Evolutionary conservation across 2,329 filamentous ascomycete genomes (phyloP), one percentile per base, ranked within the genome.

Genomic region (Madurella mycetomatis): DNA sequence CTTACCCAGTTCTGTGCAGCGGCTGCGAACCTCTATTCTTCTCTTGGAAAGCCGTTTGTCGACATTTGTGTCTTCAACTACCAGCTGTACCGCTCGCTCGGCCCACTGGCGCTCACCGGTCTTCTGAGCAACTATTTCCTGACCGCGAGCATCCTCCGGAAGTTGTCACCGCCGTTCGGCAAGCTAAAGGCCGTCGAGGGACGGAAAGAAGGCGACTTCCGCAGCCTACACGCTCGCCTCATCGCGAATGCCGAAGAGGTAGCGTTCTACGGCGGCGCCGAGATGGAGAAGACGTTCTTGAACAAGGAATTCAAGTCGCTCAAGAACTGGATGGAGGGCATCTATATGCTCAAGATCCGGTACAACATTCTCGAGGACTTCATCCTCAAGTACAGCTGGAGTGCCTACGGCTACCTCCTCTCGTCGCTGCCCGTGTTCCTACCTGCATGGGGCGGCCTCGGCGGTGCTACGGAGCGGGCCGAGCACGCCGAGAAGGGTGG

Each of bases 321-420:
- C 30, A 94, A 94, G 71, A 86, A 83, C 59, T 96, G 92, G 89
- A 97, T 99, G 92, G 94, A 99, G 69, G 87, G 90, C 43, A 96
- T 99, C 60, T 99, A 99, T 73, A 92, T 91, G 70, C 84, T 97
- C 61, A 96, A 96, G 72, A 96, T 99, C 61, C 86, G 91, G 15
- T 99, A 99, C 76, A 99, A 97, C 69, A 99, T 99, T 76, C 84
- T 99, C 0, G 94, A 99, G 69, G 94, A 99, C 69, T 96, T 99
- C 66, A 90, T 99, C 47, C 76, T 99, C 56, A 99, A 99, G 70
- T 99, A 99, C 69, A 94, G 90, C 61, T 99, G 94, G 94, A 97
- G 92, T 60, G 94, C 94, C 0, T 96, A 96, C 67, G 94, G 94
- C 37, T 99, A 99, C 66, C 80, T 97, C 37, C 80, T 99, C 53